These are phyloP conservation scores for Cudoniella acicularis DNA, from an alignment of 495 filamentous ascomycete species.

Conservation along the genomic window DNA sequence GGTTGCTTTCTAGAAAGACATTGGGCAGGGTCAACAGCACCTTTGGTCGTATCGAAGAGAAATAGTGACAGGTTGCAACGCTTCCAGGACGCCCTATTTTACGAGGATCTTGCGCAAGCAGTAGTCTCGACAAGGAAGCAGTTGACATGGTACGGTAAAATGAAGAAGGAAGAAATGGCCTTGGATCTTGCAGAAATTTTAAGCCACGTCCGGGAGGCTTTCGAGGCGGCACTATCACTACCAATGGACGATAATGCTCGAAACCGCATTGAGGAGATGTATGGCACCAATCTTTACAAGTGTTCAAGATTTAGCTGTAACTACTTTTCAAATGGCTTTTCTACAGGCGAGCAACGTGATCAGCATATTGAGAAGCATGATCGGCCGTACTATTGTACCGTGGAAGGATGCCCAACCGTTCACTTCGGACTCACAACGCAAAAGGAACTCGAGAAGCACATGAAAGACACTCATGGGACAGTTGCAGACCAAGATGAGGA, in stretches of 20 bases:
- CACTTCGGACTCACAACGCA: slow-evolving; percentile 37
- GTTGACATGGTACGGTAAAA: neutral
- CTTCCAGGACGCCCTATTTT: neutral
- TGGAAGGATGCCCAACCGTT: slow-evolving; percentile 26
- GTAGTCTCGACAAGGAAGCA: neutral
- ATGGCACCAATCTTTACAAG: slow-evolving; percentile 37
- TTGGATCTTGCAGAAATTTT: neutral
- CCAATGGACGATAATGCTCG: neutral
- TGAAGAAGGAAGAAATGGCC: neutral
- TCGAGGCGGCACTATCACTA: slow-evolving; percentile 22
- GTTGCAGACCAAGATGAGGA: neutral
- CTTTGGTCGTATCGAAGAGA: neutral
- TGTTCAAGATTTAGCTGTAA: slow-evolving; percentile 37
- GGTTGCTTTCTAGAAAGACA: neutral
- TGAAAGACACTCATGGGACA: neutral
- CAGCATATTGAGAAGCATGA: slow-evolving; percentile 36
- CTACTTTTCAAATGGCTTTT: slow-evolving; percentile 43
- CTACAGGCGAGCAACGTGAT: slow-evolving; percentile 22
- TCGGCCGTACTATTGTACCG: slow-evolving; percentile 34
- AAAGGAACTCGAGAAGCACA: slow-evolving; percentile 38
- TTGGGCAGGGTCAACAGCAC: neutral
- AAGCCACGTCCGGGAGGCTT: slow-evolving; percentile 21
- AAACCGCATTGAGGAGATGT: slow-evolving; percentile 23
- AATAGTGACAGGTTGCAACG: neutral
- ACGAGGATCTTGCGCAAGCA: neutral